Conservation (phyloP, 805 yeast species). For the Candida succiphila region DNA sequence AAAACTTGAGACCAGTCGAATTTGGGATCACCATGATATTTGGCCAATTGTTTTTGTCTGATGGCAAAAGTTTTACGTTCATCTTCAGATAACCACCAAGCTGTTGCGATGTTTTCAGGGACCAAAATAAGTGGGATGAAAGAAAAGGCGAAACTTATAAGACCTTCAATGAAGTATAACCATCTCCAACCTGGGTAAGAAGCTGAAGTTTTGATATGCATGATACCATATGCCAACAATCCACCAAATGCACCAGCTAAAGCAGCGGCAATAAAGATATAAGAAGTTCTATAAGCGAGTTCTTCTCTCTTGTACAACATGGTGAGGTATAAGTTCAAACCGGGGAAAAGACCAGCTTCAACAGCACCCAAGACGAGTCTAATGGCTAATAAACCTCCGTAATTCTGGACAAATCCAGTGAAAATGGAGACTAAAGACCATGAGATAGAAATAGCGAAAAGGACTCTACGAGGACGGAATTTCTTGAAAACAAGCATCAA, state of each 20-base stretch:
- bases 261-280: conserved; percentile 42
- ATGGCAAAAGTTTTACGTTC: no score
- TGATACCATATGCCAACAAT: conserved; percentile 35
- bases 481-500: conserved; percentile 25
- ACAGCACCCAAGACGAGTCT: conserved; percentile 41
- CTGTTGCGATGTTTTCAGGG: no score
- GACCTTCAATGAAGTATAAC: no score
- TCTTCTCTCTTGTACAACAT: conserved; percentile 32
- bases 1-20: conserved; percentile 11
- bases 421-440: conserved; percentile 32
- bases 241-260: conserved; percentile 51
- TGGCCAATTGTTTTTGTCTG: no score
- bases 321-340: neutral
- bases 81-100: no score
- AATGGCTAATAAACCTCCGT: conserved; percentile 32
- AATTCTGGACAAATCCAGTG: conserved; percentile 30
- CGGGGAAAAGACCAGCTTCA: conserved; percentile 35
- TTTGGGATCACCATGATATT: no score
- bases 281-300: conserved; percentile 36
- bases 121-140: no score
- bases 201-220: conserved; percentile 14
- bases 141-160: no score
- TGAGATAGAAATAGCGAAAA: conserved; percentile 21
- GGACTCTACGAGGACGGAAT: conserved; percentile 21
- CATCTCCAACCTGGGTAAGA: conserved; percentile 10